Evolutionary conservation across 345 rosid genomes (phyloP), one percentile per base, ranked within the genome.

Genomic region (Arabidopsis arenosa): DNA sequence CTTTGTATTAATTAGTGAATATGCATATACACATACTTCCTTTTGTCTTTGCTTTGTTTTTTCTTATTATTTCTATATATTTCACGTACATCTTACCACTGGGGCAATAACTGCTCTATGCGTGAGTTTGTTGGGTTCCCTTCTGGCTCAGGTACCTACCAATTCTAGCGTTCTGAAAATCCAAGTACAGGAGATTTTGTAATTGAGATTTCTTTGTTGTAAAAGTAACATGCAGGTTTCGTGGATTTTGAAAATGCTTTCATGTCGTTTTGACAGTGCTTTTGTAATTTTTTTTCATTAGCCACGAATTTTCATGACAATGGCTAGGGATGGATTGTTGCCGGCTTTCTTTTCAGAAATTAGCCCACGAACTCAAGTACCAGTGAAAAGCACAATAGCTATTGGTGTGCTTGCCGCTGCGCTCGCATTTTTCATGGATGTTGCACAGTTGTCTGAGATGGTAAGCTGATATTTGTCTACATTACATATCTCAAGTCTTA

Each of bases 291-390:
- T 35, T 75, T 75, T 57, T 45, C 81, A 77, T 51, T 80, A 88
- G 88, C 92, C 92, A 11, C 81, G 92, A 62, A 80, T 88, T 39
- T 84, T 88, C 64, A 89, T 89, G 93, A 91, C 93, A 48, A 89
- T 89, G 93, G 87, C 91, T 52, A 82, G 93, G 71, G 93, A 89
- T 65, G 93, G 93, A 66, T 80, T 89, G 67, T 77, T 89, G 71
- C 93, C 93, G 26, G 67, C 88, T 40, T 85, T 89, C 80, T 89
- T 89, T 78, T 81, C 93, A 41, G 91, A 89, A 70, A 85, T 89
- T 47, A 87, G 72, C 72, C 81, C 75, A 69, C 80, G 92, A 62
- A 80, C 89, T 23, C 89, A 87, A 73, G 87, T 89, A 72, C 93
- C 91, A 5, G 82, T 89, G 49, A 89, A 87, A 80, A 80, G 87